A percentile compares a stretch with the other conserved stretches of the same genome.
phyloP scores from a whole-genome alignment of 352 stramenopile genomes.

The Aphanomyces invadans region DNA sequence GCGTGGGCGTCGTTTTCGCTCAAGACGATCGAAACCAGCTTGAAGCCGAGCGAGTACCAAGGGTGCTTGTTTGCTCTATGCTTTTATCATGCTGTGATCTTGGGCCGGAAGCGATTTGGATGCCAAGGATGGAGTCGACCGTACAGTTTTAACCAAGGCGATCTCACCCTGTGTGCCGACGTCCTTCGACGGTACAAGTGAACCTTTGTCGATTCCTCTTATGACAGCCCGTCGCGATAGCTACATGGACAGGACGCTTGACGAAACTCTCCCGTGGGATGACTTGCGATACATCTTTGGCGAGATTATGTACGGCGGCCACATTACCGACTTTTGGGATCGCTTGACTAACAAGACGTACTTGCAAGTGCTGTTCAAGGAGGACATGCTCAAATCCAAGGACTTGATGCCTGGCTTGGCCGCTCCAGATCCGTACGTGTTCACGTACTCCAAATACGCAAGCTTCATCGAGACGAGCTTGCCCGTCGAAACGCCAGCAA shows the following conservation, averaged over 20 bases:
- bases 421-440: slow-evolving; percentile 53
- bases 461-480: slow-evolving; percentile 66
- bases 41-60: slow-evolving; percentile 82
- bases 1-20: slow-evolving; percentile 72
- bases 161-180: slow-evolving; percentile 89
- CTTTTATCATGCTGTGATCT: slow-evolving; percentile 91
- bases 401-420: slow-evolving; percentile 65
- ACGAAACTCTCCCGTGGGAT: slow-evolving; percentile 44
- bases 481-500: slow-evolving; percentile 47
- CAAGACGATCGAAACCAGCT: slow-evolving; percentile 62
- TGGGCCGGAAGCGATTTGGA: slow-evolving; percentile 86
- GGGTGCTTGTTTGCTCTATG: slow-evolving; percentile 90
- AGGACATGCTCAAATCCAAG: slow-evolving; percentile 45
- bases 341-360: slow-evolving; percentile 79
- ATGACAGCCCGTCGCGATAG: too few relatives aligned
- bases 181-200: slow-evolving; percentile 53
- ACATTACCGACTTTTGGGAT: slow-evolving; percentile 82
- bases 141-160: slow-evolving; percentile 93
- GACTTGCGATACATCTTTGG: slow-evolving; percentile 88
- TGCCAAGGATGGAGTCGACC: slow-evolving; percentile 87
- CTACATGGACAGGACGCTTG: slow-evolving; percentile 32
- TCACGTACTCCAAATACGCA: slow-evolving; percentile 92
- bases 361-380: slow-evolving; percentile 53
- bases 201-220: neutral
- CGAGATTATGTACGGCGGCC: slow-evolving; percentile 88